phyloP scores from a whole-genome alignment of 148 eudicot genomes.

The Silene uniflora region DNA sequence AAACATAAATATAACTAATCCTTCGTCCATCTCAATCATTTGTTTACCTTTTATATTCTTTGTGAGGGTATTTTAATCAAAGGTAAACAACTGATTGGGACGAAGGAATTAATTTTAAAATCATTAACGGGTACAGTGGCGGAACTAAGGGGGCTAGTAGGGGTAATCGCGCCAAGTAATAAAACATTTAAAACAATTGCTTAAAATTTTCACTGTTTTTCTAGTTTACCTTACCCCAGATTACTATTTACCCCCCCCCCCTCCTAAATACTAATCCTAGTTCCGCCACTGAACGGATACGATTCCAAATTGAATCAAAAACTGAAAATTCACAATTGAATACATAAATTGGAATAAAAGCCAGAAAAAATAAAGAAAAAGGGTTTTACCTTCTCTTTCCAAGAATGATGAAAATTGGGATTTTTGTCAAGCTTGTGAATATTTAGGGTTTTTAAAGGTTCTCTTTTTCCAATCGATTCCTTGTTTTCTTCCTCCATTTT shows the following conservation, averaged over 20 bases:
- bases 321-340: not conserved
- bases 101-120: too few species aligned
- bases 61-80: too few species aligned
- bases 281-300: not conserved
- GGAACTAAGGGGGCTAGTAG: conserved; percentile 3
- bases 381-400: conserved; percentile 59
- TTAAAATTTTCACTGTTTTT: too few species aligned
- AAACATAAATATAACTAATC: too few species aligned
- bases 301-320: not conserved
- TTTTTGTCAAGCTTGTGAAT: conserved; percentile 33
- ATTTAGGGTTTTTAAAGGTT: conserved; percentile 44
- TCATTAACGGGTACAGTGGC: not conserved
- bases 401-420: conserved; percentile 31
- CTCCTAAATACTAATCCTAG: too few species aligned
- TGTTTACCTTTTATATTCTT: too few species aligned
- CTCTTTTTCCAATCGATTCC: conserved; percentile 23
- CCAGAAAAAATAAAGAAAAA: conserved; percentile 2
- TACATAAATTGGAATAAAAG: not conserved
- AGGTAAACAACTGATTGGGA: too few species aligned
- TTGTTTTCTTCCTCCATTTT: conserved; percentile 30
- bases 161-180: too few species aligned
- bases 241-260: too few species aligned
- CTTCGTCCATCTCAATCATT: too few species aligned
- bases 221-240: too few species aligned
- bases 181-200: not conserved